Evolutionary conservation across 768 basidiomycete genomes (phyloP), one percentile per base, ranked within the genome.

Genomic region (Amanita thiersii): DNA sequence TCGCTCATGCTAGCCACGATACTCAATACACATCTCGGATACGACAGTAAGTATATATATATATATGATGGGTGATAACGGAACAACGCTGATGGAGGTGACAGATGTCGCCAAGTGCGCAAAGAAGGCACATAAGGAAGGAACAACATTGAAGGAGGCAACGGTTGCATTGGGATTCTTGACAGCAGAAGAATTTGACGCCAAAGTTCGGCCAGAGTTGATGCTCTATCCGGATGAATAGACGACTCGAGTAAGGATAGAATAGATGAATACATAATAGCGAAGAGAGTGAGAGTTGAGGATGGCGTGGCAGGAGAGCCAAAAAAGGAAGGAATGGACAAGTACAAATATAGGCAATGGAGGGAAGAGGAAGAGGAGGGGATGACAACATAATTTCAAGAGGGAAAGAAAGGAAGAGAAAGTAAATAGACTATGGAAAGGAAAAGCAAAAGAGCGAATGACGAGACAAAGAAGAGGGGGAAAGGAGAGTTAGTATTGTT

Each of bases 61-160:
- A 31, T 43, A 11, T 17, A 21, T 19, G 18, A 28, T 34, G 26
- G 44, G 44, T 29, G 40, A 33, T 39, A 18, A 9, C 28, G 24
- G 39, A 46, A 48, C 44, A 48, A n/a, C 45, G 39, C 45, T 46
- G 37, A 50, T 32, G 32, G 15, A n/a, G 34, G 40, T 47, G 30
- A 31, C 56, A 97, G 92, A 96, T 64, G 96, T 98, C 37, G 96
- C 96, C 37, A 92, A 88, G 66, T 90, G 87, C 56, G 96, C 96
- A 20, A 99, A 99, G 77, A 98, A 98, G 63, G 96, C 96, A n/a
- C 96, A 98, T 73, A 90, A 86, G 61, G 92, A 99, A 64, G 96
- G 96, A 19, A 87, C 82, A 37, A 98, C 96, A 46, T 58, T 98
- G 61, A 98, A 94, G 70, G 86, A 91, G 65, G 91, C 96, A 30